These are phyloP conservation scores for Odontarrhena argentea DNA, from an alignment of 345 rosid species.

Conservation along the genomic window DNA sequence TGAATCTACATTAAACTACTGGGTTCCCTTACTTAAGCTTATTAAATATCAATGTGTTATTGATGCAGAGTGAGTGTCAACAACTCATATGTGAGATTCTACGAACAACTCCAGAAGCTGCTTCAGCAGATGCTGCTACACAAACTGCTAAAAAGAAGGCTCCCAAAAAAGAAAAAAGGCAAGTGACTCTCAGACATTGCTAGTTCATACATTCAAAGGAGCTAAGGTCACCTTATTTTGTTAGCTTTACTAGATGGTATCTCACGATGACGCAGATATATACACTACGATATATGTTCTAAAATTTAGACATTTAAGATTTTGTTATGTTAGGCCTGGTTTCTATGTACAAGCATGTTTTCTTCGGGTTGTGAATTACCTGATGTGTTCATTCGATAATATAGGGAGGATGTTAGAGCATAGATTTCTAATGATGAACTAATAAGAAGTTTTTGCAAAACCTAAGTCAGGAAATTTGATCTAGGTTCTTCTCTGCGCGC, in stretches of 20 bases:
- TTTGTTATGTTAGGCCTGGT: slow-evolving; percentile 22
- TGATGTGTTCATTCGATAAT: slow-evolving; percentile 21
- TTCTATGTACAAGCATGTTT: slow-evolving; percentile 20
- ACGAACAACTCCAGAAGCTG: slow-evolving; percentile 98
- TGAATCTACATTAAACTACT: slow-evolving; percentile 33
- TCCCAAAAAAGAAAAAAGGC: slow-evolving; percentile 79
- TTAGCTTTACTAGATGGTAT: slow-evolving; percentile 12
- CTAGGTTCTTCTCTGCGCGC: slow-evolving; percentile 10
- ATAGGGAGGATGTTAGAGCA: slow-evolving; percentile 20
- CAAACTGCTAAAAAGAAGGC: slow-evolving; percentile 91
- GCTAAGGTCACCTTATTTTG: slow-evolving; percentile 2
- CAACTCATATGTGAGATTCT: slow-evolving; percentile 98
- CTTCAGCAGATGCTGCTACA: slow-evolving; percentile 94
- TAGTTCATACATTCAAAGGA: slow-evolving; percentile 17
- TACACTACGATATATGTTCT: slow-evolving; percentile 21
- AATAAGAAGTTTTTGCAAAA: slow-evolving; percentile 10
- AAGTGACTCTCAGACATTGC: slow-evolving; percentile 42
- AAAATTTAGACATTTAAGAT: slow-evolving; percentile 15
- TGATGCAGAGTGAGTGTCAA: slow-evolving; percentile 91
- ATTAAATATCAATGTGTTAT: slow-evolving; percentile 16
- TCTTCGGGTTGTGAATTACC: slow-evolving; percentile 9
- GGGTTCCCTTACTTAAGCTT: slow-evolving; percentile 25
- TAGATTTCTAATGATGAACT: not conserved
- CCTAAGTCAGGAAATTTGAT: not conserved
- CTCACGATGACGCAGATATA: slow-evolving; percentile 26